Conservation (phyloP, 495 filamentous ascomycete species). For the Extremus antarcticus region DNA sequence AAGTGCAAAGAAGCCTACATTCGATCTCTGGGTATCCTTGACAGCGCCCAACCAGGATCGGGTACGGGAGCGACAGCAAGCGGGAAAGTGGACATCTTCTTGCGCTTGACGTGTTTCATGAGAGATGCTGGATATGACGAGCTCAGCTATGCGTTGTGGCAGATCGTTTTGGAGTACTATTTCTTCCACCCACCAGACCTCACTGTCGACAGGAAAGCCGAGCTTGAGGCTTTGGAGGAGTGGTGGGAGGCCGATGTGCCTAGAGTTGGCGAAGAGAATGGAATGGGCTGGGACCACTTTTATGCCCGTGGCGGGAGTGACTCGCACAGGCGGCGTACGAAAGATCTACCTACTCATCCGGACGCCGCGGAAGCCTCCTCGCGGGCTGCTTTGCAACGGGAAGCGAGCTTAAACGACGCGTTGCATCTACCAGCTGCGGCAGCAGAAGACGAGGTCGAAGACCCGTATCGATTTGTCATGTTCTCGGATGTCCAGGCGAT, state of each 20-base stretch:
- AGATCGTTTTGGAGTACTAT: conserved; percentile 65
- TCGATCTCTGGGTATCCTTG: conserved; percentile 27
- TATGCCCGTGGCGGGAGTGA: too few relatives aligned
- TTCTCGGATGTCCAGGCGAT: conserved; percentile 62
- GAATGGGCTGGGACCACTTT: conserved; percentile 59
- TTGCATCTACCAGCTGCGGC: conserved; percentile 36
- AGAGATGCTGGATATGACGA: conserved; percentile 75
- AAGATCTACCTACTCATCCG: too few relatives aligned
- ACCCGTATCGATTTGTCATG: conserved; percentile 68
- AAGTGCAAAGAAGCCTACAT: conserved; percentile 43
- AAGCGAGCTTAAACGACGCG: conserved; percentile 38
- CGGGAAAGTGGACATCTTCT: conserved; percentile 59
- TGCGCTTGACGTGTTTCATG: conserved; percentile 62
- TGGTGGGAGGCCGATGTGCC: conserved; percentile 86
- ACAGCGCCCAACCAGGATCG: conserved; percentile 17
- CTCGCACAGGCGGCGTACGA: too few relatives aligned
- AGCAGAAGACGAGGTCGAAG: conserved; percentile 54
- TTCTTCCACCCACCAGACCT: conserved; percentile 43
- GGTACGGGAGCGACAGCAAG: conserved; percentile 22
- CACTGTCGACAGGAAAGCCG: neutral
- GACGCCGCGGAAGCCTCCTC: neutral
- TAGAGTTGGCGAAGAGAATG: conserved; percentile 63
- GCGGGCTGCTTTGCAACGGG: neutral
- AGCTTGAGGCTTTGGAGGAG: conserved; percentile 43
- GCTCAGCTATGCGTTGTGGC: conserved; percentile 68